Percentiles rank a stretch among this genome's conserved stretches.
These are phyloP conservation scores for Marasmius oreades DNA, from an alignment of 1,284 basidiomycete genomes.

Conservation along the genomic window DNA sequence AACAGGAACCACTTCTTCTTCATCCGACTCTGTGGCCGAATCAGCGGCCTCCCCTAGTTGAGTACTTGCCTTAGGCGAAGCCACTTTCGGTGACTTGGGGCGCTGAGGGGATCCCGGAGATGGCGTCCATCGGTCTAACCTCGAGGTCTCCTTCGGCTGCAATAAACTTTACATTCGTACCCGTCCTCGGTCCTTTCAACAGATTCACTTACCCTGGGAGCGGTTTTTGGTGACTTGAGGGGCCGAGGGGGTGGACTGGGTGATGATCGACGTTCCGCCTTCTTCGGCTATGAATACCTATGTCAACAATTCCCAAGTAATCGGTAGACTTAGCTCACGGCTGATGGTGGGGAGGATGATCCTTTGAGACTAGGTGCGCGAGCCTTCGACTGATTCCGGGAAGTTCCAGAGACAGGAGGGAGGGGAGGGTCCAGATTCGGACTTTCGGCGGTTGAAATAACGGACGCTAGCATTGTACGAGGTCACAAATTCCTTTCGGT, in stretches of 20 bases:
- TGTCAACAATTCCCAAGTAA: no score
- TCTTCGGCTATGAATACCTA: not conserved
- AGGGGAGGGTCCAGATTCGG: slow-evolving; percentile 29
- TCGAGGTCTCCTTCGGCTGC: not conserved
- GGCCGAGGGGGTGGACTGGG: not conserved
- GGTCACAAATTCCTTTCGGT: slow-evolving; percentile 5
- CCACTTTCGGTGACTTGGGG: slow-evolving; percentile 9
- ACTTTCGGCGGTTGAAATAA: slow-evolving; percentile 37
- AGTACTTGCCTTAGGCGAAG: slow-evolving; percentile 11
- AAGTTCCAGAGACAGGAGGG: slow-evolving; percentile 2
- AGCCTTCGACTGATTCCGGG: slow-evolving; percentile 14
- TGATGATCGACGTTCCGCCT: not conserved
- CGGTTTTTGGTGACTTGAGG: not conserved
- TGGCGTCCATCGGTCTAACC: not conserved
- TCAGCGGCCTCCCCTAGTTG: slow-evolving; percentile 24
- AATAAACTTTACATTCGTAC: not conserved
- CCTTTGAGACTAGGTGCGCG: slow-evolving; percentile 15
- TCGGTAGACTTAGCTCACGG: not conserved
- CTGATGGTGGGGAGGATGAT: slow-evolving; percentile 8
- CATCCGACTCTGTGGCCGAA: slow-evolving; percentile 50
- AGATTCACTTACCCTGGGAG: not conserved
- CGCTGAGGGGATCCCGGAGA: slow-evolving; percentile 12
- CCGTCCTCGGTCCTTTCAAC: not conserved
- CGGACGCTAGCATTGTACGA: slow-evolving; percentile 31
- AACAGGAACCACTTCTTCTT: slow-evolving; percentile 26